A percentile compares a stretch with the other conserved stretches of the same genome.
Conservation (phyloP, 2,329 filamentous ascomycete genomes). For the Tolypocladium tropicale region DNA sequence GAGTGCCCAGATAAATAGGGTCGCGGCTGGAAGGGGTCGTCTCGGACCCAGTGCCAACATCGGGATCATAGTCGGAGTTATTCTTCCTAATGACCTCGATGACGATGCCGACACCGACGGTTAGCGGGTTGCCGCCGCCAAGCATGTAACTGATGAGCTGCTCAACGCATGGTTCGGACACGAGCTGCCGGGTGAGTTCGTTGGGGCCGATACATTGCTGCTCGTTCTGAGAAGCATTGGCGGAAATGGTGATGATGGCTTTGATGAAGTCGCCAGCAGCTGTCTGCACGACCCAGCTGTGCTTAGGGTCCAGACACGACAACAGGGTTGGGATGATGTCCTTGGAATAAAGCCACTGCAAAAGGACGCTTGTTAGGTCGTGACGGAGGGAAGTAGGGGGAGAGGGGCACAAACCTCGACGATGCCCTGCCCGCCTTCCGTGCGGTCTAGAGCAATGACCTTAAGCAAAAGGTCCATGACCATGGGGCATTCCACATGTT, state of each 20-base stretch:
- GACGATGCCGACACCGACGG: conserved; percentile 91
- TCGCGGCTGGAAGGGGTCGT: conserved; percentile 75
- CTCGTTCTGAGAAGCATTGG: conserved; percentile 95
- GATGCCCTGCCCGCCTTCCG: conserved; percentile 81
- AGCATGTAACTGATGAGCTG: conserved; percentile 88
- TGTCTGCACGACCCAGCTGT: conserved; percentile 85
- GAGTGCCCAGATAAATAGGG: conserved; percentile 87
- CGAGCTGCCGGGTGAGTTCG: conserved; percentile 87
- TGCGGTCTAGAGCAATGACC: conserved; percentile 92
- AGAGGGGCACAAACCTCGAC: conserved; percentile 60
- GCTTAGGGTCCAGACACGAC: conserved; percentile 74
- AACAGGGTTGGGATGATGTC: conserved; percentile 79
- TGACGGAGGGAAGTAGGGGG: neutral
- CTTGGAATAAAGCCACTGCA: conserved; percentile 82
- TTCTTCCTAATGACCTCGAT: conserved; percentile 99
- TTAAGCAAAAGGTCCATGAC: conserved; percentile 96
- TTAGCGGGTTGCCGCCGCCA: conserved; percentile 82
- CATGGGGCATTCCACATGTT: conserved; percentile 94
- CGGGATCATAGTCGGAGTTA: conserved; percentile 96
- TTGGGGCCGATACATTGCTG: conserved; percentile 99
- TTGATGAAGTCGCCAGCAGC: conserved; percentile 97
- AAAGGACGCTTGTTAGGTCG: conserved; percentile 8
- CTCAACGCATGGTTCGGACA: conserved; percentile 75
- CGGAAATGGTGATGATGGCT: conserved; percentile 96
- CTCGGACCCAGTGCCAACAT: conserved; percentile 72